A percentile compares a stretch with the other conserved stretches of the same genome.
These are phyloP conservation scores for Phyllosticta citribraziliensis DNA, from an alignment of 2,329 filamentous ascomycete genomes.

Conservation along the genomic window DNA sequence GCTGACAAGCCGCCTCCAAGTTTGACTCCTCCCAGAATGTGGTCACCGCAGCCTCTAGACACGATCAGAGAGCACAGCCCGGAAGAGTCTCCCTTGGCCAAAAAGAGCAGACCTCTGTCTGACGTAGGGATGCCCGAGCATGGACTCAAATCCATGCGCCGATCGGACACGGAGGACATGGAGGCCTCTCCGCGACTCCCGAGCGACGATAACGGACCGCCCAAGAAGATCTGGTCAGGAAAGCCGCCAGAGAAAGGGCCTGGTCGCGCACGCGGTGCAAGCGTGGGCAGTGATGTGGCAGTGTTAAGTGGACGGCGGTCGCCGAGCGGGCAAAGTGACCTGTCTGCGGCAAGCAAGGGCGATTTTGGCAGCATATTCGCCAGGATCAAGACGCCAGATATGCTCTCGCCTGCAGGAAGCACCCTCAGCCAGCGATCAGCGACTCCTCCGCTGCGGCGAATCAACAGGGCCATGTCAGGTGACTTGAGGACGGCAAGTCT, in stretches of 20 bases:
- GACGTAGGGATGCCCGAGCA: conserved; percentile 35
- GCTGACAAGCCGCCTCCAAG: background rate
- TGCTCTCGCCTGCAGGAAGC: conserved; percentile 51
- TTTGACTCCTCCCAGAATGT: conserved; percentile 18
- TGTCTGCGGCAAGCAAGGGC: conserved; percentile 21
- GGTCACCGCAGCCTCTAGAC: conserved; percentile 28
- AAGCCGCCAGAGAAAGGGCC: background rate
- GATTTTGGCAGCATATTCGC: conserved; percentile 23
- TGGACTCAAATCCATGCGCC: conserved; percentile 31
- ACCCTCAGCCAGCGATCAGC: conserved; percentile 45
- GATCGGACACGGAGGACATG: conserved; percentile 6
- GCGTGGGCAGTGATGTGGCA: conserved; percentile 8
- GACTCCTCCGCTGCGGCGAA: conserved; percentile 62
- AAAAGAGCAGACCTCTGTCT: conserved; percentile 32
- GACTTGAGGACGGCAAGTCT: conserved; percentile 63
- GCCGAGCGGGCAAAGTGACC: conserved; percentile 35
- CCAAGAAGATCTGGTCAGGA: background rate
- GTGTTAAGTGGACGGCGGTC: conserved; percentile 28
- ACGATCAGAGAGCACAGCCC: conserved; percentile 44
- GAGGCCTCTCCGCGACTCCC: background rate
- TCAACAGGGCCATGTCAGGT: conserved; percentile 58
- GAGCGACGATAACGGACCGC: conserved; percentile 28
- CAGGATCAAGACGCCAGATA: conserved; percentile 32
- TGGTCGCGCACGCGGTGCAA: background rate
- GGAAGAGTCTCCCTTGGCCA: conserved; percentile 30